Evolutionary conservation across 768 basidiomycete genomes (phyloP).

Genomic region (Phylloporus rhodoxanthus): DNA sequence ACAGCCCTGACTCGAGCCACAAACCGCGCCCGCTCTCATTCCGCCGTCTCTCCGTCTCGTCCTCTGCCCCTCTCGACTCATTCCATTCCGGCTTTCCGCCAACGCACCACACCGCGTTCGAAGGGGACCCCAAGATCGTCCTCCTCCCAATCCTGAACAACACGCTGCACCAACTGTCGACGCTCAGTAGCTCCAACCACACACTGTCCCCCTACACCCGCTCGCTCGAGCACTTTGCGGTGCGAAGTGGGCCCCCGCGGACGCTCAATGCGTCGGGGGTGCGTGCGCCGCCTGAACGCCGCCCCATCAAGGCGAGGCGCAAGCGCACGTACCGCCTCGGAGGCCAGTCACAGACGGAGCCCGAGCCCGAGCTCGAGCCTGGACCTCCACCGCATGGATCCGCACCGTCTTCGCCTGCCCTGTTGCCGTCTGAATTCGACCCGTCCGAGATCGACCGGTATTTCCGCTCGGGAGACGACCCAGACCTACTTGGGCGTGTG

Average conservation of each 20-base stretch:
- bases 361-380: neutral
- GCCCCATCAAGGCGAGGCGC: conserved; percentile 64
- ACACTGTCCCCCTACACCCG: conserved; percentile 93
- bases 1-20: conserved; percentile 15
- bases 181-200: conserved; percentile 84
- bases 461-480: conserved; percentile 43
- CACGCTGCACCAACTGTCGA: conserved; percentile 79
- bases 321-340: conserved; percentile 69
- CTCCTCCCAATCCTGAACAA: conserved; percentile 65
- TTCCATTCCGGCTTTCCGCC: conserved; percentile 35
- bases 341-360: conserved; percentile 14
- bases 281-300: conserved; percentile 38
- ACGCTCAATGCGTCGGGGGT: conserved; percentile 32
- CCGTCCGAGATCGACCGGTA: conserved; percentile 70
- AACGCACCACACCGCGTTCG: conserved; percentile 28
- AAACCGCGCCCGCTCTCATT: conserved; percentile 12
- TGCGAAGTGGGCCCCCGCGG: conserved; percentile 78
- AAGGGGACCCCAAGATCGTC: conserved; percentile 50
- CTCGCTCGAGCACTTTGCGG: conserved; percentile 85
- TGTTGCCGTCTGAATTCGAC: conserved; percentile 52
- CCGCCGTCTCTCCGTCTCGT: conserved; percentile 34
- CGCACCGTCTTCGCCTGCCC: conserved; percentile 29
- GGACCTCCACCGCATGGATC: conserved; percentile 12
- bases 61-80: conserved; percentile 27
- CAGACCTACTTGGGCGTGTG: neutral